These are phyloP conservation scores for Penicillium simplicissimum DNA, from an alignment of 495 filamentous ascomycete species.

Conservation along the genomic window DNA sequence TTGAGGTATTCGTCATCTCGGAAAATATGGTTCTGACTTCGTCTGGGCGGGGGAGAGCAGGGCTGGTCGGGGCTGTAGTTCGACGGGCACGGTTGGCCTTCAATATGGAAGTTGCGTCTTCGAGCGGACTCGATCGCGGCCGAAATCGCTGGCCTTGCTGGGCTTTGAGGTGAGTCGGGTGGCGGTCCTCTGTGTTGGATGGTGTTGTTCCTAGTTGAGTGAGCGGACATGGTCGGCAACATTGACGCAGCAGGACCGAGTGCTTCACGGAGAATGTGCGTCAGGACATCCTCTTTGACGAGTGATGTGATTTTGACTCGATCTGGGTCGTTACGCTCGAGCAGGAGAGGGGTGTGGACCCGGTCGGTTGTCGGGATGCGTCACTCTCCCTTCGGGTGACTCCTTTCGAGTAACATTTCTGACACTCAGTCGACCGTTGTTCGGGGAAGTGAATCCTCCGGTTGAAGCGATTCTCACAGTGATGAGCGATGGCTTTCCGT, in stretches of 20 bases:
- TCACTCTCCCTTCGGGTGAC: background rate
- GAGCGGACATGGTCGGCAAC: background rate
- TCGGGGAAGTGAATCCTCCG: background rate
- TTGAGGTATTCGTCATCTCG: background rate
- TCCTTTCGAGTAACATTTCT: background rate
- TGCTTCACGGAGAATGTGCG: background rate
- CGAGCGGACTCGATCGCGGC: background rate
- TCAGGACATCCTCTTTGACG: background rate
- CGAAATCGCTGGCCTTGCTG: background rate
- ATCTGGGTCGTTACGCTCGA: background rate
- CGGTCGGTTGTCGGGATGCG: background rate
- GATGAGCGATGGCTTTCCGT: background rate
- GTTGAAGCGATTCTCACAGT: background rate
- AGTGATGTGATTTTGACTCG: background rate
- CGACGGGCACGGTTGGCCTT: too few species aligned
- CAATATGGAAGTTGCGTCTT: background rate
- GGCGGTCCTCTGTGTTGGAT: background rate
- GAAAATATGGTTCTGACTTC: background rate
- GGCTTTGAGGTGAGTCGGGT: background rate
- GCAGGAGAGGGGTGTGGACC: background rate
- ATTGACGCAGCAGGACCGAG: background rate
- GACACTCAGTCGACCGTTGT: background rate
- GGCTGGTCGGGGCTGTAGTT: background rate
- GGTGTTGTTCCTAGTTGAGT: background rate
- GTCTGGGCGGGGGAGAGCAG: background rate